phyloP scores from a whole-genome alignment of 176 grass and related monocot genomes.

The Oryza glaberrima region DNA sequence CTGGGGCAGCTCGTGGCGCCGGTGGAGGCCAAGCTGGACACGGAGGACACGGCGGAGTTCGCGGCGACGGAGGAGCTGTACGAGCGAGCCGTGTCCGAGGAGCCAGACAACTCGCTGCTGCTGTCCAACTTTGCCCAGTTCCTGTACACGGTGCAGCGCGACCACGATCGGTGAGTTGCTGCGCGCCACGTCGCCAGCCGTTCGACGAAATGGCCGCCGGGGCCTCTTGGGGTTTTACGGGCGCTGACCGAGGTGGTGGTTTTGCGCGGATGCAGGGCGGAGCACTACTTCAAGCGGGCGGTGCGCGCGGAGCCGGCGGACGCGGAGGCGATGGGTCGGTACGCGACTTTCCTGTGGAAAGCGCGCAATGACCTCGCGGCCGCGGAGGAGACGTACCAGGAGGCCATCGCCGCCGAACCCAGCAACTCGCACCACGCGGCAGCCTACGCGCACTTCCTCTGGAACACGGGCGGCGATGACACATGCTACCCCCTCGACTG shows the following conservation, averaged over 20 bases:
- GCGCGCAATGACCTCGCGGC: conserved; percentile 68
- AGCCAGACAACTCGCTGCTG: conserved; percentile 77
- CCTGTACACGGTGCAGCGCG: conserved; percentile 71
- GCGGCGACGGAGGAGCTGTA: conserved; percentile 56
- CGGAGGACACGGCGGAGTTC: conserved; percentile 47
- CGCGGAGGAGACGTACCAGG: conserved; percentile 80
- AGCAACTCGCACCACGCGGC: conserved; percentile 68
- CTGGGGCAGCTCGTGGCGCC: conserved; percentile 65
- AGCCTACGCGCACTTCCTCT: conserved; percentile 89
- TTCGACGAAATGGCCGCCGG: conserved; percentile 24
- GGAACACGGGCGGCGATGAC: conserved; percentile 97
- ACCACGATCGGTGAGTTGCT: conserved; percentile 65
- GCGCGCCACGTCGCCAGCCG: background rate
- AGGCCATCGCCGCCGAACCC: conserved; percentile 73
- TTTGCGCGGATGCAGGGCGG: conserved; percentile 59
- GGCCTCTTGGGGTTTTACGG: background rate
- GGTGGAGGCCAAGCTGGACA: conserved; percentile 55
- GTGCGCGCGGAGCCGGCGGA: conserved; percentile 60
- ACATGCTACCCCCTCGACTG: conserved; percentile 79
- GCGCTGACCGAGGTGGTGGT: conserved; percentile 28
- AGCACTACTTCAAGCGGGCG: conserved; percentile 74
- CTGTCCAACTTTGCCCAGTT: conserved; percentile 89
- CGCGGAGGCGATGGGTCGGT: conserved; percentile 71
- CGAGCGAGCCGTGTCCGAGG: conserved; percentile 62
- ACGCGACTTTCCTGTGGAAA: conserved; percentile 87